Evolutionary conservation across 2,329 filamentous ascomycete genomes (phyloP).

Genomic region (Talaromyces verruculosus): DNA sequence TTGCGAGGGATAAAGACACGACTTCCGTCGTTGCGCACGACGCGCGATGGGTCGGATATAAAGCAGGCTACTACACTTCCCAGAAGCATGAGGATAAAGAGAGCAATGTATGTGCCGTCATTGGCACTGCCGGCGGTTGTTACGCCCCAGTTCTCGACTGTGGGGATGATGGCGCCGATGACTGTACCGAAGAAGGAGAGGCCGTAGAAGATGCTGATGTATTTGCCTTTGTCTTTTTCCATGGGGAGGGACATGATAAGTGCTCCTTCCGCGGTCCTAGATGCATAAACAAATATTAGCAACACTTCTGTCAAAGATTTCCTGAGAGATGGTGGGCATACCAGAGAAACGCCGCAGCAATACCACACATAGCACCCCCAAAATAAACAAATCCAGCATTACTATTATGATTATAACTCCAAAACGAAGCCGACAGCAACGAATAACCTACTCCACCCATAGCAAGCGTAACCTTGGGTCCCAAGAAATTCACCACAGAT

Average conservation of each 20-base stretch:
- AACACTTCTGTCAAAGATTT: background rate
- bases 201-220: slow-evolving; percentile 81
- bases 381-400: slow-evolving; percentile 70
- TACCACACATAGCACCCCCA: slow-evolving; percentile 71
- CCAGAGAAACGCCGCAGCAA: slow-evolving; percentile 79
- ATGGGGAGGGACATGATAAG: slow-evolving; percentile 83
- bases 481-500: slow-evolving; percentile 71
- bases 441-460: slow-evolving; percentile 76
- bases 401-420: slow-evolving; percentile 67
- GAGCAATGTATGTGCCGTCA: slow-evolving; percentile 71
- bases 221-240: slow-evolving; percentile 74
- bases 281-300: background rate
- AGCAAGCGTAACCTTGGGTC: slow-evolving; percentile 65
- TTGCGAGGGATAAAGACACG: slow-evolving; percentile 35
- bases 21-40: slow-evolving; percentile 69
- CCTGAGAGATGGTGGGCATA: background rate
- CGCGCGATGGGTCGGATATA: slow-evolving; percentile 63
- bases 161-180: slow-evolving; percentile 59
- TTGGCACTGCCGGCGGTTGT: slow-evolving; percentile 27
- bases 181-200: slow-evolving; percentile 83
- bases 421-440: slow-evolving; percentile 69
- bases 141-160: slow-evolving; percentile 28
- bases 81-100: slow-evolving; percentile 67
- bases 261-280: slow-evolving; percentile 68
- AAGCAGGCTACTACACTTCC: slow-evolving; percentile 63